These are phyloP conservation scores for Nyctanthes arbortristis DNA, from an alignment of 257 asterid genomes.

Conservation along the genomic window DNA sequence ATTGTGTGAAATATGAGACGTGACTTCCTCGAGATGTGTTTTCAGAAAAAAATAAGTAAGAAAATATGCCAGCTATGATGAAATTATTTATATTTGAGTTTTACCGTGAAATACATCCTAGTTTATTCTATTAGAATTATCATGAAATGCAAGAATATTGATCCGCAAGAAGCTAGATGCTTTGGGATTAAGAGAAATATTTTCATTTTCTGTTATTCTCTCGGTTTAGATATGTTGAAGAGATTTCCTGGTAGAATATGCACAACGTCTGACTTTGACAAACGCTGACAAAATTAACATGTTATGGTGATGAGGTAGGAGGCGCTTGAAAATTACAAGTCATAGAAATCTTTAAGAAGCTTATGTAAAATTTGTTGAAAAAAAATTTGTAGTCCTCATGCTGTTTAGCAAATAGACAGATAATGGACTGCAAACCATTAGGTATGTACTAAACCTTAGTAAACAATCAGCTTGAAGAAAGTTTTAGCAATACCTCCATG, in stretches of 20 bases:
- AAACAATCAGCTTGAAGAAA: neutral
- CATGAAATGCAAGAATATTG: neutral
- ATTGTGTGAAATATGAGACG: neutral
- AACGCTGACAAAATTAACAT: neutral
- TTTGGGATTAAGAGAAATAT: neutral
- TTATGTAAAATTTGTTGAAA: neutral
- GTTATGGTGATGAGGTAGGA: neutral
- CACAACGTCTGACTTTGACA: neutral
- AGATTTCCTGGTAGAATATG: neutral
- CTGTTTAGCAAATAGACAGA: neutral
- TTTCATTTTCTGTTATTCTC: neutral
- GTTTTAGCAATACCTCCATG: constrained; percentile 53
- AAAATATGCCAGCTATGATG: too few species aligned
- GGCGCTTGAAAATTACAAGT: neutral
- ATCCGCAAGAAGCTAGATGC: neutral
- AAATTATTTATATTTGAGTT: too few species aligned
- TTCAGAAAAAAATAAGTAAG: too few species aligned
- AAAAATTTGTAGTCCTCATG: neutral
- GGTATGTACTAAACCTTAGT: neutral
- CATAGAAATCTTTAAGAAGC: neutral
- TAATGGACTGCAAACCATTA: neutral
- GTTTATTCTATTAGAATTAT: neutral
- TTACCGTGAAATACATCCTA: neutral
- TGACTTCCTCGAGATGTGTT: neutral
- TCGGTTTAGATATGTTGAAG: neutral